Base-by-base conservation (phyloP, 768 basidiomycete genomes). In the Mycena filopes region DNA sequence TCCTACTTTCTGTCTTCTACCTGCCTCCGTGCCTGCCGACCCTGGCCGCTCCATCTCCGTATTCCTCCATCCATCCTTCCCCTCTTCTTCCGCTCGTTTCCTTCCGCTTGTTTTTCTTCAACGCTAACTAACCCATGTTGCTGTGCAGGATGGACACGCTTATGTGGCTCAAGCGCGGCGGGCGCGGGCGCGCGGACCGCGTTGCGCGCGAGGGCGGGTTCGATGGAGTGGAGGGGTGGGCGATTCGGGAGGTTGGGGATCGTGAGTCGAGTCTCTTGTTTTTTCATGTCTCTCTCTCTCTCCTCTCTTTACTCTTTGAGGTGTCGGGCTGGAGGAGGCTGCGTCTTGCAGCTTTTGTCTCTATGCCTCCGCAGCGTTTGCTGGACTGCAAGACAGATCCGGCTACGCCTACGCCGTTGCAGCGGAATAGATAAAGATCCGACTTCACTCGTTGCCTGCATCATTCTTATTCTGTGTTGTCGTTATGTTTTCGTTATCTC, bases 161-260 rank as follows among this genome's bases (percentile, higher is more conserved):
- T 0, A 79, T 81, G 45, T 96, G 93, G 86, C 85, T 98, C 60
- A 86, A 69, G 33, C 63, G 64, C 38, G 68, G 68, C 28, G 68
- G 68, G 4, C 63, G 68, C 36, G 68, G 50, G 18, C 58, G 68
- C 42, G 64, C 64, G 13, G 68, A 69, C 51, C 68, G 68, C 41
- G 56, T 65, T 47, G 68, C 68, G 15, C 87, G 90, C 51, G 88
- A 89, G 54, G 86, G 87, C n/a, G 94, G 93, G 0, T 97, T 98
- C 70, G 89, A 91, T 54, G 73, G 78, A 5, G 82, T 99, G n/a
- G 94, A 97, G 51, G 84, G 84, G 5, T 98, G 95, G 94, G 89
- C 92, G 0, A 75, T 96, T 57, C 91, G 94, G 74, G 97, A 98
- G 73, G 94, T 99, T 42, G 86, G 88, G 43, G 87, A 92, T 71